These are phyloP conservation scores for Mrakia hoshinonis DNA, from an alignment of 768 basidiomycete species.

Conservation along the genomic window DNA sequence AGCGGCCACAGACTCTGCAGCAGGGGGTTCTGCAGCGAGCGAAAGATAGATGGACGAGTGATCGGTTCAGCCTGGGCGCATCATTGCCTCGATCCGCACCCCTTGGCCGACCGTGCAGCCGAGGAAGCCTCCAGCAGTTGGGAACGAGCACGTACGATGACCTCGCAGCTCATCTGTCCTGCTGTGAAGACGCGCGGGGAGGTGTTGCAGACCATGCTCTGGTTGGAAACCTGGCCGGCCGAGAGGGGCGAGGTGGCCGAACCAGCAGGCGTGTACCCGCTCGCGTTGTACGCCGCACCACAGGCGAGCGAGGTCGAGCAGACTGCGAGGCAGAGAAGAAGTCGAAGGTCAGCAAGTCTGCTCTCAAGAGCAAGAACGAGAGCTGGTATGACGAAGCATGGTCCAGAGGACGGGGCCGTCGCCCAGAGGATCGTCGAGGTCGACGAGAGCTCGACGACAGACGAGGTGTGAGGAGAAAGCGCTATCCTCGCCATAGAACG, in stretches of 20 bases:
- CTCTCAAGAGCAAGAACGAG: neutral
- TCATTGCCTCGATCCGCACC: neutral
- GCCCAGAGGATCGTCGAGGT: too few relatives aligned
- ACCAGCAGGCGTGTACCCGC: neutral
- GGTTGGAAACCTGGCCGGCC: conserved; percentile 43
- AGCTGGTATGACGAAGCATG: too few relatives aligned
- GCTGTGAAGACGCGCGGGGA: conserved; percentile 63
- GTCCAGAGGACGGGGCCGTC: too few relatives aligned
- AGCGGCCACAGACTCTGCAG: conserved; percentile 66
- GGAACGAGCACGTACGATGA: conserved; percentile 48
- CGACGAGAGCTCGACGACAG: too few relatives aligned
- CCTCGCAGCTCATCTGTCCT: conserved; percentile 74
- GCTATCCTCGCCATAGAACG: too few relatives aligned
- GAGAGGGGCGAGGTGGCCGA: neutral
- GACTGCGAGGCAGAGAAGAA: neutral
- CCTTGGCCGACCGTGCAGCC: neutral
- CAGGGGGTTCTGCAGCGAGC: conserved; percentile 64
- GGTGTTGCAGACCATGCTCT: conserved; percentile 65
- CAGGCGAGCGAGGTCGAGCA: neutral
- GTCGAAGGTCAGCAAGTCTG: neutral
- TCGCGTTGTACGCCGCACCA: conserved; percentile 1
- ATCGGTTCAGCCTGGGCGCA: neutral
- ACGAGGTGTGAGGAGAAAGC: too few relatives aligned
- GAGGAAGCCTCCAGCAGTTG: too few relatives aligned
- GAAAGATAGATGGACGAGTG: conserved; percentile 39